Evolutionary conservation across 1,284 basidiomycete species (phyloP), one percentile per base, ranked within the genome.

Genomic region (Cutaneotrichosporon cyanovorans): DNA sequence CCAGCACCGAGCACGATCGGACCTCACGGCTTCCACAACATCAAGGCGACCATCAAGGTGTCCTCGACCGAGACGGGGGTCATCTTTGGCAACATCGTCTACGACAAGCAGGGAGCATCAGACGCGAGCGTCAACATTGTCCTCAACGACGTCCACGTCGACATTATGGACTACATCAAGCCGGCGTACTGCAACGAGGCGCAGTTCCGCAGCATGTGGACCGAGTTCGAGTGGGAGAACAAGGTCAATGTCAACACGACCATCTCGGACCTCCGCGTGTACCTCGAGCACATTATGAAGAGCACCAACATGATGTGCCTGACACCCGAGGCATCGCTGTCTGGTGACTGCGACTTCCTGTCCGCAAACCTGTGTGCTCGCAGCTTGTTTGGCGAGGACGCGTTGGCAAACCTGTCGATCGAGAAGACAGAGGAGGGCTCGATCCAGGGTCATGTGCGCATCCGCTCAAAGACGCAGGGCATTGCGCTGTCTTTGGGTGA

Each of bases 131-230:
- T 68, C 43, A 77, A 63, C 69, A 90, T 89, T 32, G 92, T 98
- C 40, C 72, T 97, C 62, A 96, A 91, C 70, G 93, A 97, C 72
- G 92, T 97, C 50, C 91, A 97, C 72, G 89, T 97, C 57, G 95
- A 98, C 71, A 97, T 98, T 59, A 93, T 98, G 87, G 93, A 97
- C 71, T 98, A 97, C 72, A 98, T 98, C 76, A 90, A 95, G 69
- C 92, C 93, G 0, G 89, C 91, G 4, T 87, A 87, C 65, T 95
- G 91, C 73, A 95, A 85, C 50, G 93, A 99, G 71, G 83, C 86
- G 25, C 68, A 89, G 85, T 93, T 93, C 81, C 81, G 90, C 32
- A 87, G 81, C 69, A 92, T 92, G 88, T 93, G 90, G 90, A 95
- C 89, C 40, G 91, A 93, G 72, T 95, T 95, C 60, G 90, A 95